Percentiles rank a stretch among this genome's conserved stretches.
Conservation (phyloP, 495 filamentous ascomycete genomes). For the Bathelium albidoporum region DNA sequence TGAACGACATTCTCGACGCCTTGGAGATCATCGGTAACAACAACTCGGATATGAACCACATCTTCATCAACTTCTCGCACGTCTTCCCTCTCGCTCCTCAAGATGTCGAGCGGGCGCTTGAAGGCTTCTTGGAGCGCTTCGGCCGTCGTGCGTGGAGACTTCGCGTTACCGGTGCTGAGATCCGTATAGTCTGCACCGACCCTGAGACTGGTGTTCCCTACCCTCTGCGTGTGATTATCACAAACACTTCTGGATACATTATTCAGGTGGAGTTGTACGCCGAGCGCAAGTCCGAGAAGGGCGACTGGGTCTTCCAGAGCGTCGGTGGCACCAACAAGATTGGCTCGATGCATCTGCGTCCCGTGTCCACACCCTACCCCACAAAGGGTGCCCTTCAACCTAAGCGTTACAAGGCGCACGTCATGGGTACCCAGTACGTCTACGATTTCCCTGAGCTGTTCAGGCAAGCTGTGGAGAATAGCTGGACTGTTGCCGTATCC, state of each 20-base stretch:
- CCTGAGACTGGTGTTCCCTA: conserved; percentile 73
- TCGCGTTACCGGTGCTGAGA: conserved; percentile 93
- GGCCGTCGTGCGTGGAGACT: conserved; percentile 92
- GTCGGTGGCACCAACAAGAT: conserved; percentile 92
- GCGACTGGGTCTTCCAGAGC: conserved; percentile 95
- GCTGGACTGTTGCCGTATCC: conserved; percentile 64
- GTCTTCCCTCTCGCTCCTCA: conserved; percentile 85
- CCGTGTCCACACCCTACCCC: conserved; percentile 85
- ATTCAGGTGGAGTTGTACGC: conserved; percentile 96
- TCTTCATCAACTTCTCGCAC: conserved; percentile 98
- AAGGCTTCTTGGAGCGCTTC: conserved; percentile 92
- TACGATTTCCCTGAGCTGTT: conserved; percentile 99
- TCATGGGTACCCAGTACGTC: conserved; percentile 98
- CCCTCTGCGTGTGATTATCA: conserved; percentile 92
- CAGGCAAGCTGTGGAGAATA: conserved; percentile 94
- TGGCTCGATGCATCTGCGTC: conserved; percentile 86
- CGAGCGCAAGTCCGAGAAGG: conserved; percentile 94
- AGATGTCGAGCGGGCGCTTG: conserved; percentile 89
- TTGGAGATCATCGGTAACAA: conserved; percentile 98
- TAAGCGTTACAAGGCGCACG: conserved; percentile 96
- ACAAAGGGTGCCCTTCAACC: conserved; percentile 98
- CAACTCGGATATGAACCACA: conserved; percentile 98
- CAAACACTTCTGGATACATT: conserved; percentile 97
- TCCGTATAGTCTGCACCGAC: conserved; percentile 95
- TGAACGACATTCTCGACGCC: conserved; percentile 96